These are phyloP conservation scores for Podospora australis DNA, from an alignment of 495 filamentous ascomycete genomes.

Conservation along the genomic window DNA sequence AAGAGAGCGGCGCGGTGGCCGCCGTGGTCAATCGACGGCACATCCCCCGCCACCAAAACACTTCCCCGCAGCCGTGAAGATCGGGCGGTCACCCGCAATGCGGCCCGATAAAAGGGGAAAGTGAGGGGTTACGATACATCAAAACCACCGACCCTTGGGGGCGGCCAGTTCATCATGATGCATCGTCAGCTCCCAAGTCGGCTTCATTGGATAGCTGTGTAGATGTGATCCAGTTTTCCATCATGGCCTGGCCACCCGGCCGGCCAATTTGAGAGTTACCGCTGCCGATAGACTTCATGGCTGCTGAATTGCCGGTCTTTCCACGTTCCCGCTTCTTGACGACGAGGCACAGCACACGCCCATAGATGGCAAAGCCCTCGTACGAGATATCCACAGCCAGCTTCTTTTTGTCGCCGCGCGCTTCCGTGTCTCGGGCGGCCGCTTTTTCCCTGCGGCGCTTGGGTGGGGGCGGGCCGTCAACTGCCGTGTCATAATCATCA, in stretches of 20 bases:
- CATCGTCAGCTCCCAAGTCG: constrained; percentile 23
- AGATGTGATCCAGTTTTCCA: constrained; percentile 87
- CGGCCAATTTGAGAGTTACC: constrained; percentile 23
- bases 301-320: constrained; percentile 20
- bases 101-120: not conserved
- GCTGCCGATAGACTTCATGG: constrained; percentile 20
- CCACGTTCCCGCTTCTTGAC: constrained; percentile 54
- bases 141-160: too few relatives aligned
- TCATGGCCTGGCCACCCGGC: constrained; percentile 61
- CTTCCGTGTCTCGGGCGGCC: constrained; percentile 25
- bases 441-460: constrained; percentile 44
- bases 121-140: not conserved
- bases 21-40: too few relatives aligned
- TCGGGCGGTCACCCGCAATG: not conserved
- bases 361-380: constrained; percentile 92
- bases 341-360: constrained; percentile 82
- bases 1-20: too few relatives aligned
- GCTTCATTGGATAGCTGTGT: constrained; percentile 53
- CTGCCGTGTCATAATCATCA: constrained; percentile 21
- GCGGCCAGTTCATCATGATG: constrained; percentile 12
- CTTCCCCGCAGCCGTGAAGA: not conserved
- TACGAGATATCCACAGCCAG: constrained; percentile 75
- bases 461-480: constrained; percentile 26
- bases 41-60: not conserved
- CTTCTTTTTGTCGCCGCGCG: constrained; percentile 83